Conservation (phyloP, 768 basidiomycete species). For the Kwoniella heveanensis region DNA sequence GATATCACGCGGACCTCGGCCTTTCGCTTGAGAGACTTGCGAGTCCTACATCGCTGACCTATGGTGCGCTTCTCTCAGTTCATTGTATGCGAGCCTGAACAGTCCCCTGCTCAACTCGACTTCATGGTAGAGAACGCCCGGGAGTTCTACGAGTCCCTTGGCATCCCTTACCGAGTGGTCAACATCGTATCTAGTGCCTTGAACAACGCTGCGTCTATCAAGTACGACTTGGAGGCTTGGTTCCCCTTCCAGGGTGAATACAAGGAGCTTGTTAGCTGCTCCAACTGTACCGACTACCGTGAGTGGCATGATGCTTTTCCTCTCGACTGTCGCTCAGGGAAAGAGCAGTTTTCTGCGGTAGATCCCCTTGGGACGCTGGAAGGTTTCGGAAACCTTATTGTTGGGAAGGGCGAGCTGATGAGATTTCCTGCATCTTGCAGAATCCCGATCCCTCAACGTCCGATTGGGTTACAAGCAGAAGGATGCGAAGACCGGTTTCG, state of each 20-base stretch:
- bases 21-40: no score
- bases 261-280: slow-evolving; percentile 97
- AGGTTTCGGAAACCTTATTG: not conserved
- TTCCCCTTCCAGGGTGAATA: slow-evolving; percentile 96
- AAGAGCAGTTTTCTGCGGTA: not conserved
- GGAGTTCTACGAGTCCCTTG: slow-evolving; percentile 94
- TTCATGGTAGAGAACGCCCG: slow-evolving; percentile 85
- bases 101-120: slow-evolving; percentile 93
- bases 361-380: no score
- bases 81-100: slow-evolving; percentile 88
- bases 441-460: slow-evolving; percentile 89
- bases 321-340: no score
- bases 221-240: slow-evolving; percentile 98
- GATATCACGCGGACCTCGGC: no score
- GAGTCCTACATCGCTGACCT: not conserved
- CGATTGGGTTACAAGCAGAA: slow-evolving; percentile 88
- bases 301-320: slow-evolving; percentile 56
- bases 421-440: slow-evolving; percentile 57
- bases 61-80: slow-evolving; percentile 63
- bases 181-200: slow-evolving; percentile 94
- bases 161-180: slow-evolving; percentile 86
- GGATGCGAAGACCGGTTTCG: slow-evolving; percentile 90
- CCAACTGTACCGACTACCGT: slow-evolving; percentile 99
- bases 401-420: not conserved
- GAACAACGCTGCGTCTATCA: slow-evolving; percentile 95